A percentile compares a stretch with the other conserved stretches of the same genome.
Conservation (phyloP, 2,329 filamentous ascomycete genomes). For the Aspergillus aculeatus region DNA sequence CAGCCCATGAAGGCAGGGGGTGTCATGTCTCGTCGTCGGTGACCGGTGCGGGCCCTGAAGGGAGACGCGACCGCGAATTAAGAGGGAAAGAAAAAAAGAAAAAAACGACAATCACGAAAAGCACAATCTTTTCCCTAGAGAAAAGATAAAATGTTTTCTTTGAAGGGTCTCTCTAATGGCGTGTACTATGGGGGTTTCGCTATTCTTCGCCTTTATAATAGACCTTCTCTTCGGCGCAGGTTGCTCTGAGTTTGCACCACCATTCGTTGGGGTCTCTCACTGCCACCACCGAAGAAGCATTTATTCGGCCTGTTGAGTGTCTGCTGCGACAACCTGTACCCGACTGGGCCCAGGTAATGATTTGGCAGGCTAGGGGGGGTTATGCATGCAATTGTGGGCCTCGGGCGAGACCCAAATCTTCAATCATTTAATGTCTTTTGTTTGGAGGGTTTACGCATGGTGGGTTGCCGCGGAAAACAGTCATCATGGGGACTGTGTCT, state of each 20-base stretch:
- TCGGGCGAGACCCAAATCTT: neutral
- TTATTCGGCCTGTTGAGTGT: neutral
- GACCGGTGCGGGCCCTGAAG: conserved; percentile 12
- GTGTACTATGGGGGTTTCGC: conserved; percentile 16
- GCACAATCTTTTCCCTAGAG: neutral
- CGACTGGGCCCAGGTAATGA: neutral
- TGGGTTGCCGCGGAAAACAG: neutral
- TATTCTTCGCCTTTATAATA: conserved; percentile 17
- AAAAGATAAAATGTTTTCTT: conserved; percentile 14
- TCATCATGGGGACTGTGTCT: conserved; percentile 15
- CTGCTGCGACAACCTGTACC: neutral
- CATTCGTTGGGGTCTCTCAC: neutral
- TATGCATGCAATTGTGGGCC: neutral
- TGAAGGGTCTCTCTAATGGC: conserved; percentile 11
- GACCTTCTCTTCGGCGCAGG: conserved; percentile 16
- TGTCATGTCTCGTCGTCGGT: conserved; percentile 42
- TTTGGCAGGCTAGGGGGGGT: neutral
- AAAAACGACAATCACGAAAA: conserved; percentile 10
- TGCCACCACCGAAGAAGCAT: neutral
- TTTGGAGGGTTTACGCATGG: neutral
- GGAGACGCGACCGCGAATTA: neutral
- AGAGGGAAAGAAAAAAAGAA: conserved; percentile 4
- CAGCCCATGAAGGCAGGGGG: conserved; percentile 47
- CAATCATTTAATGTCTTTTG: neutral
- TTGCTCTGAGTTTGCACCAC: conserved; percentile 2